phyloP scores from a whole-genome alignment of 495 filamentous ascomycete genomes.

The Aspergillus hancockii region DNA sequence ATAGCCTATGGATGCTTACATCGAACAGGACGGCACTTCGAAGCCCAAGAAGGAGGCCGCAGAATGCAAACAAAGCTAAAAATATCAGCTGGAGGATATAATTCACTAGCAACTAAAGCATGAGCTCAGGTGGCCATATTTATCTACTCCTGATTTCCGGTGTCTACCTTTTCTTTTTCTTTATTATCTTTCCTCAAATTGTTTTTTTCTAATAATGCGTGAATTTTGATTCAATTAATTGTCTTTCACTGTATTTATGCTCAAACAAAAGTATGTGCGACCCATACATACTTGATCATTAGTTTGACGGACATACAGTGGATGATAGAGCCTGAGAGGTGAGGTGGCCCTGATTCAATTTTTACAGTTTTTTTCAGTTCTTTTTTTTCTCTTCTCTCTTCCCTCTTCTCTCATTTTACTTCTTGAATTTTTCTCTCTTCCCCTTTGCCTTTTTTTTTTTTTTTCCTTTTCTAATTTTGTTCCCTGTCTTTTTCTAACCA shows the following conservation, averaged over 20 bases:
- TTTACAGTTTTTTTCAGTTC: too few relatives aligned
- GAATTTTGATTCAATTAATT: slow-evolving; percentile 24
- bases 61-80: slow-evolving; percentile 98
- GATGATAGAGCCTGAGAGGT: not conserved
- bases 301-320: slow-evolving; percentile 1
- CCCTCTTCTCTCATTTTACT: not conserved
- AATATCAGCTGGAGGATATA: slow-evolving; percentile 3
- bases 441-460: slow-evolving; percentile 6
- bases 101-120: not conserved
- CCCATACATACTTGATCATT: slow-evolving; percentile 9
- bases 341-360: not conserved
- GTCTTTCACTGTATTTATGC: slow-evolving; percentile 14
- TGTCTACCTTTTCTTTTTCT: slow-evolving; percentile 6
- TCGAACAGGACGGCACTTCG: slow-evolving; percentile 77
- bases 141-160: not conserved
- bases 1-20: slow-evolving; percentile 30
- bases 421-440: not conserved
- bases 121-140: not conserved
- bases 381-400: too few relatives aligned
- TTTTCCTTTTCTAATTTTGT: slow-evolving; percentile 3
- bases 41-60: slow-evolving; percentile 99
- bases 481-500: slow-evolving; percentile 5
- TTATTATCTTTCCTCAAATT: slow-evolving; percentile 24
- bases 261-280: slow-evolving; percentile 34
- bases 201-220: slow-evolving; percentile 30